These are phyloP conservation scores for Phaffia australis DNA, from an alignment of 768 basidiomycete genomes.

Conservation along the genomic window DNA sequence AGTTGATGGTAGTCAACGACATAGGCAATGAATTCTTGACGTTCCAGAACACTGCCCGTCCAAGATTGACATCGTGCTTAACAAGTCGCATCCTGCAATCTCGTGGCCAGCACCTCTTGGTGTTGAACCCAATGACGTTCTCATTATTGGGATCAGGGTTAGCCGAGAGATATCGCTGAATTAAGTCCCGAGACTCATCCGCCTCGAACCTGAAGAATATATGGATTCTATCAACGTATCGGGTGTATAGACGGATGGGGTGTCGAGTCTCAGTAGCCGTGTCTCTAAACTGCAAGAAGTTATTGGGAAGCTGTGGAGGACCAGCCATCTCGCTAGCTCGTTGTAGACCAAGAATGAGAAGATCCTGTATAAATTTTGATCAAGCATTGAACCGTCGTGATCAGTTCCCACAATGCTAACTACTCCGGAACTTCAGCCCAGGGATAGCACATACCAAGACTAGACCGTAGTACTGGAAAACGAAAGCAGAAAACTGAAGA, in stretches of 20 bases:
- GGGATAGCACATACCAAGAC: conserved; percentile 13
- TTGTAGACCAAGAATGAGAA: conserved; percentile 92
- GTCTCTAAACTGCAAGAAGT: conserved; percentile 94
- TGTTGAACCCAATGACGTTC: conserved; percentile 98
- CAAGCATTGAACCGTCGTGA: neutral
- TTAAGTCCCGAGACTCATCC: conserved; percentile 92
- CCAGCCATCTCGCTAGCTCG: conserved; percentile 99
- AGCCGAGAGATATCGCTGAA: conserved; percentile 92
- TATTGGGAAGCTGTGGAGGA: conserved; percentile 92
- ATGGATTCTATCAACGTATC: conserved; percentile 89
- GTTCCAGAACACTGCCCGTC: conserved; percentile 98
- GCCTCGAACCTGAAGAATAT: conserved; percentile 96
- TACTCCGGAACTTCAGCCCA: neutral
- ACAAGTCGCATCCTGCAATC: conserved; percentile 98
- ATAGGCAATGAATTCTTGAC: conserved; percentile 93
- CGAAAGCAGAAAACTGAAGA: conserved; percentile 94
- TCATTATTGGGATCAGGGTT: conserved; percentile 98
- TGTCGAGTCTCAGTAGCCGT: conserved; percentile 89
- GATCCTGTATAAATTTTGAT: conserved; percentile 55
- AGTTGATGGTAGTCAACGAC: conserved; percentile 94
- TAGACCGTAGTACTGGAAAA: conserved; percentile 69
- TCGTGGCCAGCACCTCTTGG: conserved; percentile 97
- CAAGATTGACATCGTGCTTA: conserved; percentile 98
- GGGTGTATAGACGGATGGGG: conserved; percentile 94
- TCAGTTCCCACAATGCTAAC: neutral